Evolutionary conservation across 306 rosid species (phyloP).

Genomic region (Lupinus albus): DNA sequence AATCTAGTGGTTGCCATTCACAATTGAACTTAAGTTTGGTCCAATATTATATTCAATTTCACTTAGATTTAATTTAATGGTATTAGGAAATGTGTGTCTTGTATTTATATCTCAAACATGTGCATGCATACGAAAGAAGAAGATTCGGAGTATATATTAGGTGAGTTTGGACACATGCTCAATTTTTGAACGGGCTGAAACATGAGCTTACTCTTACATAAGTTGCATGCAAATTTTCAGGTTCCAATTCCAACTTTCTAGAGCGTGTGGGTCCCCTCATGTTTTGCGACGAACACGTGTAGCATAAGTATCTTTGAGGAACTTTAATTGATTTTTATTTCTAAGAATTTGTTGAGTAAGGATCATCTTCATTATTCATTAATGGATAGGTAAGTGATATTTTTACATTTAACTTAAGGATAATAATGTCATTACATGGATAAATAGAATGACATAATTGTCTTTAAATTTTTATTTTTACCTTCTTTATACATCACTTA

Average conservation of each 20-base stretch:
- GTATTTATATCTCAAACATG: slow-evolving; percentile 18
- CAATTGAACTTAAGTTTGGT: slow-evolving; percentile 19
- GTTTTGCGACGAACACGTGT: slow-evolving; percentile 38
- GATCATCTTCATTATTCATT: too few relatives aligned
- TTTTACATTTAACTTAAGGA: too few relatives aligned
- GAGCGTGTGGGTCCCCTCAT: slow-evolving; percentile 31
- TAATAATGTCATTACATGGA: too few relatives aligned
- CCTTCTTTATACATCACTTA: too few relatives aligned
- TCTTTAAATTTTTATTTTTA: too few relatives aligned
- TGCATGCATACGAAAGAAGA: slow-evolving; percentile 13
- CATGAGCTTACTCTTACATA: background rate
- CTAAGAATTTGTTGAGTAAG: background rate
- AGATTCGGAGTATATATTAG: slow-evolving; percentile 45
- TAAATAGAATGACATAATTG: too few relatives aligned
- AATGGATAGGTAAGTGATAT: too few relatives aligned
- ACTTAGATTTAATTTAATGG: background rate
- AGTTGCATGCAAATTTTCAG: slow-evolving; percentile 12
- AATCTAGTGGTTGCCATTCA: slow-evolving; percentile 47
- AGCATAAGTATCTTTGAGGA: background rate
- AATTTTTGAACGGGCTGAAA: slow-evolving; percentile 35
- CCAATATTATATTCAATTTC: background rate
- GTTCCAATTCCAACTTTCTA: slow-evolving; percentile 12
- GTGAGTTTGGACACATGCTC: slow-evolving; percentile 35
- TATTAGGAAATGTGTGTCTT: background rate
- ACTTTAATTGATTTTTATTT: background rate